A percentile compares a stretch with the other conserved stretches of the same genome.
Evolutionary conservation across 2,329 filamentous ascomycete species (phyloP).

Genomic region (Pseudocercospora eumusae): DNA sequence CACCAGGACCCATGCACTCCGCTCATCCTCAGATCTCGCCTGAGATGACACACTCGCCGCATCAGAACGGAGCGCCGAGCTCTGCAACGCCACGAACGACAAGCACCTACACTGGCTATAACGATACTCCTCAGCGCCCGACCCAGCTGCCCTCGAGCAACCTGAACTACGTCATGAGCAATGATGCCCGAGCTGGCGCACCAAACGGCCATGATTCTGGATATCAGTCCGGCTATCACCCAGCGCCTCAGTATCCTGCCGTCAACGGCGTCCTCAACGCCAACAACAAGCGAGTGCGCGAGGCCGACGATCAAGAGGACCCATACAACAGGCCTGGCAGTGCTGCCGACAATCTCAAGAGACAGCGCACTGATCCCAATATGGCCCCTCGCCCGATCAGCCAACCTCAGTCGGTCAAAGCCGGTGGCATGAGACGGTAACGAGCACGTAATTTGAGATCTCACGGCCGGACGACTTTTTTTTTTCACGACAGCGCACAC

Average conservation of each 20-base stretch:
- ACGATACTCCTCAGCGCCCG: conserved; percentile 75
- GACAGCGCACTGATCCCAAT: conserved; percentile 66
- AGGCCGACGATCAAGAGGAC: conserved; percentile 64
- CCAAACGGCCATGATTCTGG: conserved; percentile 56
- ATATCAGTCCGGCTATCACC: conserved; percentile 65
- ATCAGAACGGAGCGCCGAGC: conserved; percentile 72
- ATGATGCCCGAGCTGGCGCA: conserved; percentile 61
- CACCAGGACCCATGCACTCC: conserved; percentile 62
- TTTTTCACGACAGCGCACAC: conserved; percentile 23
- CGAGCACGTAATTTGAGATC: conserved; percentile 16
- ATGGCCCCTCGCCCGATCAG: conserved; percentile 34
- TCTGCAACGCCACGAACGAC: conserved; percentile 83
- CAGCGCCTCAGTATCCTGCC: conserved; percentile 54
- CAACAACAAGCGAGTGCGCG: conserved; percentile 63
- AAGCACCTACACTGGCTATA: conserved; percentile 68
- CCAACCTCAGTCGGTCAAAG: conserved; percentile 39
- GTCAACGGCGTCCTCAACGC: conserved; percentile 62
- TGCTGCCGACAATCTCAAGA: conserved; percentile 66
- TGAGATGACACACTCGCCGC: conserved; percentile 81
- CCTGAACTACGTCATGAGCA: conserved; percentile 86
- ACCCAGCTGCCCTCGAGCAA: conserved; percentile 70
- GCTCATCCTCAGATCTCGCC: conserved; percentile 74
- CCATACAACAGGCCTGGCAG: conserved; percentile 66
- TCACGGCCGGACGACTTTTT: conserved; percentile 21
- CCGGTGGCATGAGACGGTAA: conserved; percentile 35